Evolutionary conservation across 208 protist genomes (phyloP).

Genomic region (Wallacemonas sp.): DNA sequence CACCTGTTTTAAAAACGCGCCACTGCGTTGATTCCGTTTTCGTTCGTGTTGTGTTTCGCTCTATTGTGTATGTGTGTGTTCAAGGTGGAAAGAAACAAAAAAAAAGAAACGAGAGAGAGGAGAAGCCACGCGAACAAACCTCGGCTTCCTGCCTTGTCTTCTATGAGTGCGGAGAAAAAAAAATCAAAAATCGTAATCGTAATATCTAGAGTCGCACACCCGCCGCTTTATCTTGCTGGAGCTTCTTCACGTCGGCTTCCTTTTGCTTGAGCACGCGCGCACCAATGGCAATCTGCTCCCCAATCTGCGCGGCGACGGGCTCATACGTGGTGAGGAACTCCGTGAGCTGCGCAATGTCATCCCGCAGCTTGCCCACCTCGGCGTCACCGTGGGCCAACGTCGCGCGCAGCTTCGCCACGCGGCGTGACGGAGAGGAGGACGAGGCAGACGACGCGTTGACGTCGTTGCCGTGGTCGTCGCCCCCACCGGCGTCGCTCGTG

Average conservation of each 20-base stretch:
- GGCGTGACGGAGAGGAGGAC: not conserved
- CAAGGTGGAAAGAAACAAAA: too few relatives aligned
- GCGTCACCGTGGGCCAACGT: conserved; percentile 4
- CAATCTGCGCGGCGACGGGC: conserved; percentile 18
- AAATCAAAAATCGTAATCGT: not conserved
- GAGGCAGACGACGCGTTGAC: not conserved
- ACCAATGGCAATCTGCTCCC: conserved; percentile 24
- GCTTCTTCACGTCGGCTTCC: not conserved
- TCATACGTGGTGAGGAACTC: conserved; percentile 11
- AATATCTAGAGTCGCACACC: conserved; percentile 1
- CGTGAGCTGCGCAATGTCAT: conserved; percentile 12
- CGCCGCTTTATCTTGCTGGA: not conserved
- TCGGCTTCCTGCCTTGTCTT: too few relatives aligned
- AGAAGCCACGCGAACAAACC: too few relatives aligned
- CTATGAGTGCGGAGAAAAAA: too few relatives aligned
- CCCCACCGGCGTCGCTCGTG: not conserved
- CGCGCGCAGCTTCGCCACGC: conserved; percentile 15
- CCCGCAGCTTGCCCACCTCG: conserved; percentile 10
- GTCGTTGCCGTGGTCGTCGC: not conserved
- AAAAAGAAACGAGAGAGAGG: too few relatives aligned
- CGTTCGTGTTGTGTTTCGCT: too few relatives aligned
- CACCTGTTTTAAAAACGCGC: too few relatives aligned
- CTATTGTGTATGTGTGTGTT: too few relatives aligned
- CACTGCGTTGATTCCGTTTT: too few relatives aligned
- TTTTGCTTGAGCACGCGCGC: conserved; percentile 22